These are phyloP conservation scores for Pestalotiopsis sp. DNA, from an alignment of 2,329 filamentous ascomycete species.

Conservation along the genomic window DNA sequence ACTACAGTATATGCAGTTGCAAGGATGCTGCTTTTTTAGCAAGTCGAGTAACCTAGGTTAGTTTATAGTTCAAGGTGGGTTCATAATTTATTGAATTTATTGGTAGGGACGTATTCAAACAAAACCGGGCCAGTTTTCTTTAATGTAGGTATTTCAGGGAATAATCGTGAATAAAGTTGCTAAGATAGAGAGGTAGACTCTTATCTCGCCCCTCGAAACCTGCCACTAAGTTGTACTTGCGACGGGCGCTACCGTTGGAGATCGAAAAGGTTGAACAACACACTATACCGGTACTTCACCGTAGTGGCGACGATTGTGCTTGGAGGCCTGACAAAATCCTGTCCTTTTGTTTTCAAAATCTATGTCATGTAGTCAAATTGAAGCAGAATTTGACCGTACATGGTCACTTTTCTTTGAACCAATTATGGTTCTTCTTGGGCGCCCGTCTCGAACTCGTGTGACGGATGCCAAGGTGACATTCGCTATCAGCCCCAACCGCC, in stretches of 20 bases:
- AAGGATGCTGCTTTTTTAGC: not conserved
- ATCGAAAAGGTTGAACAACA: not conserved
- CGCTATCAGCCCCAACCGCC: not conserved
- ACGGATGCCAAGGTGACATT: not conserved
- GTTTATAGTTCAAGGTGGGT: not conserved
- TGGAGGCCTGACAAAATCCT: too few species aligned
- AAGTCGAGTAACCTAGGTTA: not conserved
- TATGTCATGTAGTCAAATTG: too few species aligned
- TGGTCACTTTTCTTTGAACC: not conserved
- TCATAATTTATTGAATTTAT: not conserved
- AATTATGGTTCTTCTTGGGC: not conserved
- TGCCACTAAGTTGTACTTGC: not conserved
- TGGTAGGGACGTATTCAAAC: not conserved
- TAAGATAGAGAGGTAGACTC: not conserved
- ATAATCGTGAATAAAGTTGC: not conserved
- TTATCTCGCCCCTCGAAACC: not conserved
- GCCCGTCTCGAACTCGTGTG: not conserved
- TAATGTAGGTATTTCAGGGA: constrained; percentile 16
- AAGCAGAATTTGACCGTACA: not conserved
- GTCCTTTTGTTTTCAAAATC: too few species aligned
- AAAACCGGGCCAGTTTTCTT: not conserved
- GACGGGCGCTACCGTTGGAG: not conserved
- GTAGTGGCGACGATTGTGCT: too few species aligned
- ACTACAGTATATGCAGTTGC: not conserved
- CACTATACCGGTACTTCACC: too few species aligned